Evolutionary conservation across 108 stramenopile species (phyloP).

Genomic region (Skeletonema costatum): DNA sequence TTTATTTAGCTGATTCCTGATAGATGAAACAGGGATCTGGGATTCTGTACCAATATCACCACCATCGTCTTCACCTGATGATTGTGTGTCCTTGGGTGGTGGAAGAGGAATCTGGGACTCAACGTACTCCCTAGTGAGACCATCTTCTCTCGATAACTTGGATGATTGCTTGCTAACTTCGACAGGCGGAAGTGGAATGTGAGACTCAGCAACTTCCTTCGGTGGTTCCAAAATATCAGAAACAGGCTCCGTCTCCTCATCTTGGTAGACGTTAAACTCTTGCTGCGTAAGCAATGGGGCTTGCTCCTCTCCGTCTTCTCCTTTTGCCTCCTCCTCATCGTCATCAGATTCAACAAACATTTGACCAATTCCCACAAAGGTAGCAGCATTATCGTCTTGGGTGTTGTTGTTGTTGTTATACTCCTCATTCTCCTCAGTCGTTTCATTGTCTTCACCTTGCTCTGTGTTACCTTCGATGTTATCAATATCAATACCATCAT

Average conservation of each 20-base stretch:
- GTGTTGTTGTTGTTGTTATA: background rate
- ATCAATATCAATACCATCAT: background rate
- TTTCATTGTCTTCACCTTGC: background rate
- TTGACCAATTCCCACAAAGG: conserved; percentile 21
- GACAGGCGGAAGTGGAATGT: background rate
- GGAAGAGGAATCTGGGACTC: background rate
- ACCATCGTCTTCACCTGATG: background rate
- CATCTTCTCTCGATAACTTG: background rate
- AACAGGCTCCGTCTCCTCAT: background rate
- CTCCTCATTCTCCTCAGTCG: background rate
- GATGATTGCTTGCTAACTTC: background rate
- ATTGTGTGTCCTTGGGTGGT: background rate
- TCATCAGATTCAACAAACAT: conserved; percentile 9
- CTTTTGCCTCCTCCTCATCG: background rate
- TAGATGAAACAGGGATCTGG: background rate
- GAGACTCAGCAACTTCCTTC: background rate
- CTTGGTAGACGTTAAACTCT: background rate
- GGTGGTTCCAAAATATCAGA: background rate
- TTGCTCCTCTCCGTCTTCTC: background rate
- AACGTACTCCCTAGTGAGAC: background rate
- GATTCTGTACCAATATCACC: background rate
- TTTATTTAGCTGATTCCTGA: background rate
- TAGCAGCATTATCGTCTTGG: background rate
- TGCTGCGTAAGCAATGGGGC: conserved; percentile 1
- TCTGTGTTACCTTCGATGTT: background rate